Base-by-base conservation (phyloP, 2,329 filamentous ascomycete species). In the Aspergillus novoparasiticus region DNA sequence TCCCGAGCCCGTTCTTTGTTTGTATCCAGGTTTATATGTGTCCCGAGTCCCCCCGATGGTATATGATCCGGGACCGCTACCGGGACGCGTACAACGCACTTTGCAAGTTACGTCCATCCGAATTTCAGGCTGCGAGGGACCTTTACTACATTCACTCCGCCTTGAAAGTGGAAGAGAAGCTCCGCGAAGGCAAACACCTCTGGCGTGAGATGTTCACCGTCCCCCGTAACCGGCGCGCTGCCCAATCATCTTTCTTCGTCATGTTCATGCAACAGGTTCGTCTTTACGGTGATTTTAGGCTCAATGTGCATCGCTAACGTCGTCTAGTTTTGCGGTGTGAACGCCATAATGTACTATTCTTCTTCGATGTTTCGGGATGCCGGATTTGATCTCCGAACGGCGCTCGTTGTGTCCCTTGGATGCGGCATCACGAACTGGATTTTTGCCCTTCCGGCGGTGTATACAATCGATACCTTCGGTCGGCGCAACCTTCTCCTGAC, bases 391-490 rank as follows among this genome's bases (percentile, higher is more conserved):
- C 78, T 83, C 30, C 78, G 82, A 2, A 76, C 76, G 6, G 85
- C 87, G 0, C 79, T 89, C 1, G 77, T 79, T 12, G 86, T 86
- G 2, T 89, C 86, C 1, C 79, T 89, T 4, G 87, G 87, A 3
- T 82, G 88, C 51, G 87, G 87, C 0, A 78, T 88, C 57, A 83
- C 90, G 70, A 90, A 90, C 72, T 90, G 85, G 78, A 72, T 90
- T 41, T 89, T 89, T 65, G 87, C 87, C 19, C 79, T 89, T 14
- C 86, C 86, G 0, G 87, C 87, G 4, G 78, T 90, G 54, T 88
- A 86, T 72, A 89, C 87, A 6, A 90, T 90, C 66, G 89, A 91
- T 70, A 89, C 85, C 0, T 90, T 88, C 63, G 89, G 89, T 8
- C 84, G 89, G 4, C 82, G 89, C 23, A 87, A 87, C 66, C 79